Evolutionary conservation across 176 grass and related monocot genomes (phyloP).

Genomic region (sorghum (Sorghum bicolor)): DNA sequence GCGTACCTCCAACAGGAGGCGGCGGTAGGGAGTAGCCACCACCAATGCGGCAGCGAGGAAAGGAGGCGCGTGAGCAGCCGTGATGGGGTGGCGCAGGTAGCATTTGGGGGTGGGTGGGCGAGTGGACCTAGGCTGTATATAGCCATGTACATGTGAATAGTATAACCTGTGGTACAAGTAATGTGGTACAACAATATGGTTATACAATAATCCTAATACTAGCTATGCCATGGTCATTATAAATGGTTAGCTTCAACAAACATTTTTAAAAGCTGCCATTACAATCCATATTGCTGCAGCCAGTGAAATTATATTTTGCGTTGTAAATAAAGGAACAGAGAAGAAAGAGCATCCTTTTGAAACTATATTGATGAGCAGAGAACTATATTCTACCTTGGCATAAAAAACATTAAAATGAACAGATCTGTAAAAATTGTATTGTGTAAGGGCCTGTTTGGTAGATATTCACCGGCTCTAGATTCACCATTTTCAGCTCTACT

Average conservation of each 20-base stretch:
- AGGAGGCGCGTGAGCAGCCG: no score
- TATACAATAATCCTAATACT: not conserved
- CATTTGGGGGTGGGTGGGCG: not conserved
- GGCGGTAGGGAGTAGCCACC: no score
- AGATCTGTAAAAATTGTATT: not conserved
- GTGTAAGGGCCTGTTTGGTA: not conserved
- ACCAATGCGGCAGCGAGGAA: not conserved
- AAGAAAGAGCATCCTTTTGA: not conserved
- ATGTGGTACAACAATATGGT: not conserved
- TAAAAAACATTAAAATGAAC: not conserved
- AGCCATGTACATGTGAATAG: not conserved
- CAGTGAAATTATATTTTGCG: not conserved
- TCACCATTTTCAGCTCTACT: no score
- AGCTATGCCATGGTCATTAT: not conserved
- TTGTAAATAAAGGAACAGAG: not conserved
- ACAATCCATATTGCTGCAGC: not conserved
- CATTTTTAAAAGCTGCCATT: not conserved
- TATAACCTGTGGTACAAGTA: not conserved
- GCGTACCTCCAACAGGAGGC: not conserved
- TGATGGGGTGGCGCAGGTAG: not conserved
- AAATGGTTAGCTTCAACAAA: not conserved
- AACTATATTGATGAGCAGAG: not conserved
- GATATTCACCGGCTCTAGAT: no score
- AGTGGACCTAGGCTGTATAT: not conserved
- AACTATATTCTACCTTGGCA: not conserved